phyloP scores from a whole-genome alignment of 1,139 yeast genomes.

The Suhomyces choctaworum region DNA sequence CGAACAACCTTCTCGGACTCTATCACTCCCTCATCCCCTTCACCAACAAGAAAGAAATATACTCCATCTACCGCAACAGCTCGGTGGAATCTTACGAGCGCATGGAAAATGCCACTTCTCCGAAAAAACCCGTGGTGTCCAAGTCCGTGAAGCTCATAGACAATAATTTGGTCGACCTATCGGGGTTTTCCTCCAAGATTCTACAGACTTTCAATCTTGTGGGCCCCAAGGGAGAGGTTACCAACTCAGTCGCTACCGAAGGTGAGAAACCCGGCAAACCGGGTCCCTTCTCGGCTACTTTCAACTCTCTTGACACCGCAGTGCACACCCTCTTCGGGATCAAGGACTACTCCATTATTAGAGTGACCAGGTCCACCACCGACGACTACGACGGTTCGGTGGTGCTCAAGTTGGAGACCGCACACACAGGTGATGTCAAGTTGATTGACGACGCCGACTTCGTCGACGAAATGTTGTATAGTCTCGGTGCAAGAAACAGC shows the following conservation, averaged over 20 bases:
- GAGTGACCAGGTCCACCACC: constrained; percentile 58
- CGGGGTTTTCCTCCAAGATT: constrained; percentile 28
- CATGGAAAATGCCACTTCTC: constrained; percentile 8
- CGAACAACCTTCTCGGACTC: constrained; percentile 43
- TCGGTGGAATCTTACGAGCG: constrained; percentile 7
- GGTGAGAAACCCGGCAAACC: not conserved
- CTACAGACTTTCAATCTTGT: constrained; percentile 29
- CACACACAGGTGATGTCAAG: constrained; percentile 52
- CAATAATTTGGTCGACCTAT: constrained; percentile 36
- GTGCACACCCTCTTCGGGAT: constrained; percentile 42
- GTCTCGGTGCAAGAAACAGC: constrained; percentile 42
- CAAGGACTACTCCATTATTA: constrained; percentile 43
- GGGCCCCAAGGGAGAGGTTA: constrained; percentile 9
- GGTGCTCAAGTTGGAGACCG: constrained; percentile 53
- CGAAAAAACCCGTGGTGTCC: constrained; percentile 18
- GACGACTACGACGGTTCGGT: constrained; percentile 51
- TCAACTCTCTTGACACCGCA: constrained; percentile 49
- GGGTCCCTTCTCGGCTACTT: constrained; percentile 31
- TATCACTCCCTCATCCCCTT: constrained; percentile 48
- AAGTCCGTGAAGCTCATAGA: constrained; percentile 37
- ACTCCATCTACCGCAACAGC: constrained; percentile 12
- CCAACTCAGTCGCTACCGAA: constrained; percentile 1
- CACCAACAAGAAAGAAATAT: constrained; percentile 19
- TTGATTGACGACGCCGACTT: constrained; percentile 51
- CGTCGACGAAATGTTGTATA: constrained; percentile 40